A percentile compares a stretch with the other conserved stretches of the same genome.
Evolutionary conservation across 768 basidiomycete species (phyloP).

Genomic region (Lactifluus subvellereus): DNA sequence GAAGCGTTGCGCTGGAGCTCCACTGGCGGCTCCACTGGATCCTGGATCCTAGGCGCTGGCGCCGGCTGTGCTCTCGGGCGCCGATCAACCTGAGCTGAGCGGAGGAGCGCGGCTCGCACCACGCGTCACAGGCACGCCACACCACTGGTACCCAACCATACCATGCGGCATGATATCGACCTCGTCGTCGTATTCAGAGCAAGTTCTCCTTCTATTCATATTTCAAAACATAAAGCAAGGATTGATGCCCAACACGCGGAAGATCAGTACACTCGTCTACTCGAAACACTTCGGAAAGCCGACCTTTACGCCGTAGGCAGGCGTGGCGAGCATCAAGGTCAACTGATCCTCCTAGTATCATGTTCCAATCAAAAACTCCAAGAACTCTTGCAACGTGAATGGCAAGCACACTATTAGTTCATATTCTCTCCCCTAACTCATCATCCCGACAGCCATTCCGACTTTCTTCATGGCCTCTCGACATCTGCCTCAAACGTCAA

Average conservation of each 20-base stretch:
- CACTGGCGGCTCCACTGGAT: too few species aligned
- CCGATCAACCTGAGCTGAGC: too few species aligned
- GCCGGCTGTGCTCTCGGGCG: too few species aligned
- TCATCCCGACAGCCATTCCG: conserved; percentile 48
- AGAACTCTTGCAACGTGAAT: conserved; percentile 64
- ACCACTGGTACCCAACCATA: too few species aligned
- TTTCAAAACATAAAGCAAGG: conserved; percentile 57
- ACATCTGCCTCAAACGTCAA: conserved; percentile 41
- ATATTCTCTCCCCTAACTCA: background rate
- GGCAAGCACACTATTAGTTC: conserved; percentile 40
- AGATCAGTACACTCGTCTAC: conserved; percentile 60
- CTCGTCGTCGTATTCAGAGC: conserved; percentile 68
- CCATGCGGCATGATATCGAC: conserved; percentile 56
- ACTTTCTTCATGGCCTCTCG: conserved; percentile 73
- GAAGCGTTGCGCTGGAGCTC: too few species aligned
- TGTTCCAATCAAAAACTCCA: conserved; percentile 59
- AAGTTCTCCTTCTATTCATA: conserved; percentile 34
- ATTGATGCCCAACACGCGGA: conserved; percentile 60
- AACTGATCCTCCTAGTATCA: conserved; percentile 69
- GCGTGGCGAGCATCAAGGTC: conserved; percentile 68
- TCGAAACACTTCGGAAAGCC: conserved; percentile 52
- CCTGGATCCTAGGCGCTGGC: too few species aligned
- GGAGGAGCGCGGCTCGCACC: too few species aligned
- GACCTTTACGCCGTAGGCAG: conserved; percentile 69
- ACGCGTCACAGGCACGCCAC: conserved; percentile 8